Conservation (phyloP, 2,329 filamentous ascomycete species). For the Stachybotrys echinatus region DNA sequence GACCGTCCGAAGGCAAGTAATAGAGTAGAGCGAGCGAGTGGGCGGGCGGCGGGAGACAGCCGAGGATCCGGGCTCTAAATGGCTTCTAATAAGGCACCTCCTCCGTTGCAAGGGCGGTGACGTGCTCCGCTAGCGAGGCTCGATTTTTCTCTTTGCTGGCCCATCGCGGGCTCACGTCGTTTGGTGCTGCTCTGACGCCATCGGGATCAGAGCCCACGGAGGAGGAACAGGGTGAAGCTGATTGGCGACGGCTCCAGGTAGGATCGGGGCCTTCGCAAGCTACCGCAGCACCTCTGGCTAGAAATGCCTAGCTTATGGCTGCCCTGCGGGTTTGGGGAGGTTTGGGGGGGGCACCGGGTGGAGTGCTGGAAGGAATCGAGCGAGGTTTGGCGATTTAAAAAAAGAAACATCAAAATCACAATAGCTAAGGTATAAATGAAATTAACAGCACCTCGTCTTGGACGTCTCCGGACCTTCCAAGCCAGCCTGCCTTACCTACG, state of each 20-base stretch:
- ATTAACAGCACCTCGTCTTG: too few species aligned
- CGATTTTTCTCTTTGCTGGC: neutral
- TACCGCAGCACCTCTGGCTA: too few species aligned
- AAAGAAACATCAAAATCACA: neutral
- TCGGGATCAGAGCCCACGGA: neutral
- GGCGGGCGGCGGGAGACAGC: neutral
- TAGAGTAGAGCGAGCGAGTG: neutral
- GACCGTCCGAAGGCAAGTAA: neutral
- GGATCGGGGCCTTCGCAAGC: too few species aligned
- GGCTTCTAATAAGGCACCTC: neutral
- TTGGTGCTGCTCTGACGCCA: neutral
- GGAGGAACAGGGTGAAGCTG: neutral
- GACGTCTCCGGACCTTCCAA: too few species aligned
- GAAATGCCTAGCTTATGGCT: neutral
- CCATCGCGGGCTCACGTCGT: neutral
- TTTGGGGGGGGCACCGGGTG: neutral
- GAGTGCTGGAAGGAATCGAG: neutral
- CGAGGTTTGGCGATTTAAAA: neutral
- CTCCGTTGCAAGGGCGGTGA: constrained; percentile 2
- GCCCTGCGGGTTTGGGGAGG: neutral
- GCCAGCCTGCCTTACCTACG: too few species aligned
- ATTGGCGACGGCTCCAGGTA: neutral
- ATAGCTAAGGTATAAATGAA: too few species aligned
- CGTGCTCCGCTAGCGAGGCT: neutral
- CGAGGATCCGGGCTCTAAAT: neutral